phyloP scores from a whole-genome alignment of 129 eudicot species.

The Silybum marianum region DNA sequence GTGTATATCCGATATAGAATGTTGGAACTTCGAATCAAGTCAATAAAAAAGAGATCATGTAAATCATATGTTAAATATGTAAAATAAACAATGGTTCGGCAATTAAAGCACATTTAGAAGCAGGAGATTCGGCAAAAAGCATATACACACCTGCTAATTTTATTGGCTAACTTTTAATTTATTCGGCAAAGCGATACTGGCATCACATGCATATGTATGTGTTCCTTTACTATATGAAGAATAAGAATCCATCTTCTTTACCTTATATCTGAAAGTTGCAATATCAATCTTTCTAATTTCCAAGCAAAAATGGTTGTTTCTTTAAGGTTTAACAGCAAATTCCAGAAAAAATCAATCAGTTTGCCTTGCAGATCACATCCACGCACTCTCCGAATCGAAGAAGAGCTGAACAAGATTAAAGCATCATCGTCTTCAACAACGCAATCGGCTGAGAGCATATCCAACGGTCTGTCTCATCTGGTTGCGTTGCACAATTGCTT shows the following conservation, averaged over 20 bases:
- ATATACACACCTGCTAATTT: neutral
- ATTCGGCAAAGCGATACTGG: neutral
- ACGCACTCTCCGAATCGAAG: constrained; percentile 19
- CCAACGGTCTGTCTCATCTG: constrained; percentile 32
- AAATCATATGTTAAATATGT: neutral
- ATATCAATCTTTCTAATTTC: neutral
- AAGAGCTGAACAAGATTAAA: constrained; percentile 34
- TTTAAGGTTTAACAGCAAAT: constrained; percentile 11
- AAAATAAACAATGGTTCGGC: neutral
- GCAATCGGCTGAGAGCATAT: constrained; percentile 14
- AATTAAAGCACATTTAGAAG: neutral
- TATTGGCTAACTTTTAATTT: neutral
- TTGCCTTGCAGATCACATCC: constrained; percentile 47
- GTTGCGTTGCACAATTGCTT: constrained; percentile 31
- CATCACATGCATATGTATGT: constrained; percentile 4
- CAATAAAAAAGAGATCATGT: neutral
- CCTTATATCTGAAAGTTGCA: neutral
- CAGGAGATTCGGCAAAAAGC: neutral
- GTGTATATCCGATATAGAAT: neutral
- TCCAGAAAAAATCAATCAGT: constrained; percentile 34
- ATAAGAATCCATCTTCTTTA: neutral
- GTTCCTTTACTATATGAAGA: neutral
- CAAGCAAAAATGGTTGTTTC: constrained; percentile 27
- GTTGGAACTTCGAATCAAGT: neutral
- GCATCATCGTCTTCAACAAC: constrained; percentile 2